These are phyloP conservation scores for Dactylorhiza incarnata DNA, from an alignment of 106 monocot species.

Conservation along the genomic window DNA sequence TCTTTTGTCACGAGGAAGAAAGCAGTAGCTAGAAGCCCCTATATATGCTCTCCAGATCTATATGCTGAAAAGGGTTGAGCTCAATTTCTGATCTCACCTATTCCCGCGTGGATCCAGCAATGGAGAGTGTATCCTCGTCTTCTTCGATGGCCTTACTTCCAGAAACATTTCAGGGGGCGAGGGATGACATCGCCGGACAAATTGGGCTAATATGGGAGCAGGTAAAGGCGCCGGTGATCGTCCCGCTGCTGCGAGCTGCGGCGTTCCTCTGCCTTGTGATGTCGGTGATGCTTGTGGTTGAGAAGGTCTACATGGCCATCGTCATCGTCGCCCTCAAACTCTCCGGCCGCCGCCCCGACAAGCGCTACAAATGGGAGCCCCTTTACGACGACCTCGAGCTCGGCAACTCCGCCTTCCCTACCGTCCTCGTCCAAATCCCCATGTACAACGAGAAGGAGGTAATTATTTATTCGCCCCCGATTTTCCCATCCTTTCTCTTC, in stretches of 20 bases:
- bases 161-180: slow-evolving; percentile 8
- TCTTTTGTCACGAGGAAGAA: background rate
- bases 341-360: slow-evolving; percentile 18
- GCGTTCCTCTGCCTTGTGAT: slow-evolving; percentile 27
- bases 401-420: slow-evolving; percentile 28
- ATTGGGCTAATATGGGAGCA: slow-evolving; percentile 17
- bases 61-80: background rate
- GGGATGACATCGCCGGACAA: slow-evolving; percentile 15
- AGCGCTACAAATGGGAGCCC: slow-evolving; percentile 38
- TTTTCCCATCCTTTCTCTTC: background rate
- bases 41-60: background rate
- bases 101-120: background rate
- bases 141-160: slow-evolving; percentile 8
- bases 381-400: slow-evolving; percentile 30
- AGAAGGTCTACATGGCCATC: slow-evolving; percentile 28
- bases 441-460: slow-evolving; percentile 50
- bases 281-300: slow-evolving; percentile 28
- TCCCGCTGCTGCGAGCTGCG: slow-evolving; percentile 16
- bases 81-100: background rate
- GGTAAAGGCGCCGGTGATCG: slow-evolving; percentile 23
- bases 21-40: background rate
- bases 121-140: slow-evolving; percentile 15
- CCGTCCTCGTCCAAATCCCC: slow-evolving; percentile 41
- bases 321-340: slow-evolving; percentile 18
- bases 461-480: background rate